Percentiles rank a stretch among this genome's conserved stretches.
Evolutionary conservation across 140 eudicot genomes (phyloP).

Genomic region (Oenanthe javanica): DNA sequence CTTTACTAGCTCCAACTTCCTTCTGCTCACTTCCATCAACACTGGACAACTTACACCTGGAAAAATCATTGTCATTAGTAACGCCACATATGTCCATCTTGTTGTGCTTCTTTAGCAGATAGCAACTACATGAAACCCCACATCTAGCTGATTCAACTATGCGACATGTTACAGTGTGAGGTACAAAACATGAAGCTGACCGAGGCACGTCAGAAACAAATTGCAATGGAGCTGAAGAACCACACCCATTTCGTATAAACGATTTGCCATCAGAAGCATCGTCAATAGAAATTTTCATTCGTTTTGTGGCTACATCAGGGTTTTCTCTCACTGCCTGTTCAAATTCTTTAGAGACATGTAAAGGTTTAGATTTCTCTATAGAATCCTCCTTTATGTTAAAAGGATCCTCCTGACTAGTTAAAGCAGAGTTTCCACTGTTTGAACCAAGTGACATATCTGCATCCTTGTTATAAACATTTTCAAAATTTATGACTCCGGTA

Average conservation of each 20-base stretch:
- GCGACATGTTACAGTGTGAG: slow-evolving; percentile 29
- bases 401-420: slow-evolving; percentile 50
- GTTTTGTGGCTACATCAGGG: slow-evolving; percentile 32
- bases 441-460: slow-evolving; percentile 32
- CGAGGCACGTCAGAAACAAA: background rate
- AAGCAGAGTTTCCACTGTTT: slow-evolving; percentile 51
- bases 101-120: slow-evolving; percentile 47
- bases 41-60: slow-evolving; percentile 24
- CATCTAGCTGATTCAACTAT: slow-evolving; percentile 66
- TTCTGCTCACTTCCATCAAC: slow-evolving; percentile 36
- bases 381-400: slow-evolving; percentile 21
- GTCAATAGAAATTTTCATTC: slow-evolving; percentile 35
- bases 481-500: slow-evolving; percentile 33
- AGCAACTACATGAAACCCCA: slow-evolving; percentile 61
- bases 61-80: slow-evolving; percentile 15
- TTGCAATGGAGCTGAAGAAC: slow-evolving; percentile 30
- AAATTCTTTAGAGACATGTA: slow-evolving; percentile 27
- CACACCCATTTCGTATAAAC: slow-evolving; percentile 18
- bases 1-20: slow-evolving; percentile 26
- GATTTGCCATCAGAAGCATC: slow-evolving; percentile 33
- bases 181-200: slow-evolving; percentile 10
- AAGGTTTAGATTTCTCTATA: slow-evolving; percentile 14
- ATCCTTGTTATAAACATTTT: slow-evolving; percentile 23
- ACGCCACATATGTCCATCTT: slow-evolving; percentile 14
- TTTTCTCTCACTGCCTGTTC: slow-evolving; percentile 18